Evolutionary conservation across 192 early-diverging fungal species (phyloP).

Genomic region (Entophlyctis luteolus): DNA sequence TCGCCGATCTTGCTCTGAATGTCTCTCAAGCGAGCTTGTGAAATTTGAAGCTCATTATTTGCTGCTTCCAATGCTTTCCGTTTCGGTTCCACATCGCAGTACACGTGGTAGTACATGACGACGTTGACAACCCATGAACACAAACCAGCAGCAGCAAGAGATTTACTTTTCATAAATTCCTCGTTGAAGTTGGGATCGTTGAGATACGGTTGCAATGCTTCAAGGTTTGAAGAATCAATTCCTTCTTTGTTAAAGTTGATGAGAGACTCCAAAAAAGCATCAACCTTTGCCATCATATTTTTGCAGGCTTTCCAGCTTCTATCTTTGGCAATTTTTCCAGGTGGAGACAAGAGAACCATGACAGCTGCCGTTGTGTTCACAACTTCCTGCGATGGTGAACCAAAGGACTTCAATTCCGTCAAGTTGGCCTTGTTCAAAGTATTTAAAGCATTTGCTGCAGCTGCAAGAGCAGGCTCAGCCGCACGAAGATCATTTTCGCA

Average conservation of each 20-base stretch:
- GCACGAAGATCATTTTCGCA: conserved; percentile 59
- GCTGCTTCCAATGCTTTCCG: conserved; percentile 54
- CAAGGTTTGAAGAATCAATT: conserved; percentile 57
- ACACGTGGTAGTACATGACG: conserved; percentile 59
- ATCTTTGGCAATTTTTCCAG: conserved; percentile 65
- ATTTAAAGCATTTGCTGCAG: conserved; percentile 56
- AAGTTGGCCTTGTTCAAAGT: conserved; percentile 66
- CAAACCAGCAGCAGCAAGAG: conserved; percentile 61
- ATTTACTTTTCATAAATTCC: conserved; percentile 62
- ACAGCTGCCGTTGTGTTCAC: conserved; percentile 55
- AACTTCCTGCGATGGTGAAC: conserved; percentile 62
- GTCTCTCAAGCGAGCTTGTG: conserved; percentile 52
- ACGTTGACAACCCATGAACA: conserved; percentile 65
- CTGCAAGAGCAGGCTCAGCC: conserved; percentile 60
- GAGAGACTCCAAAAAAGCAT: conserved; percentile 57
- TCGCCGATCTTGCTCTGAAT: conserved; percentile 63
- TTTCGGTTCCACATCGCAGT: conserved; percentile 65
- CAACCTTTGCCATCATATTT: conserved; percentile 70
- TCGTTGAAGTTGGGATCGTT: conserved; percentile 62
- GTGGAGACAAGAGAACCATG: conserved; percentile 60
- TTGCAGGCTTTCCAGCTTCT: conserved; percentile 63
- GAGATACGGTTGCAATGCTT: conserved; percentile 59
- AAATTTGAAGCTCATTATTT: conserved; percentile 50
- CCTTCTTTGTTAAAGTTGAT: conserved; percentile 64
- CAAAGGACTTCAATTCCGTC: conserved; percentile 66